Base-by-base conservation (phyloP, 176 grass and related monocot species). In the Urochloa ruziziensis region DNA sequence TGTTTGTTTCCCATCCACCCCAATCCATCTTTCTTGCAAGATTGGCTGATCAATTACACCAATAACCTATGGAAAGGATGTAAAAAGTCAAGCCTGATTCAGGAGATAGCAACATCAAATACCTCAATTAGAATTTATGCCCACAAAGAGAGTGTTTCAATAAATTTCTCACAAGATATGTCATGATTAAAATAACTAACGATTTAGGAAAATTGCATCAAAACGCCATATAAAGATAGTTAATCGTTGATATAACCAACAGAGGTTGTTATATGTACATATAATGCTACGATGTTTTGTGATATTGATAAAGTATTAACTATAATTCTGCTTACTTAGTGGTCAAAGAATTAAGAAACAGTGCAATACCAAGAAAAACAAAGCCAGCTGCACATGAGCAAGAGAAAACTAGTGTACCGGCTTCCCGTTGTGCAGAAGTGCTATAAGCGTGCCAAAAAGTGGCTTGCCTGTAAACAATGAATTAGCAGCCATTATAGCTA, bases 21-120 rank as follows among this genome's bases (percentile, higher is more conserved):
- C 96, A 87, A 98, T 48, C 96, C 91, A 98, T 90, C 96, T 95
- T 80, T 93, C 96, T 78, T 85, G 80, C 74, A 98, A 83, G 36
- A 98, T 87, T 51, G 91, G 89, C 62, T 95, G 93, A 86, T 95
- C 96, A 51, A 93, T 98, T 60, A 98, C 82, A 71, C 96, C 93
- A 43, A 98, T 67, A 77, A 98, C 85, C 96, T 98, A 84, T 28
- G 36, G 74, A 71, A 36, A 79, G 21, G 15, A 72, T 79, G 46
- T 62, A 70, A 9, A 75, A 51, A 29, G 27, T 67, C 56, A 58
- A 79, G 51, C 21, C 37, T 64, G 75, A 71, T 11, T 43, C 12
- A 66, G 19, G 2, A 76, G 70, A 52, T 16, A 67, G 19, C 24
- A 13, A 51, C 35, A 76, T 57, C 8, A 34, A 83, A 74, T 33